Evolutionary conservation across 306 rosid species (phyloP), one percentile per base, ranked within the genome.

Genomic region (Rosa lucieae): DNA sequence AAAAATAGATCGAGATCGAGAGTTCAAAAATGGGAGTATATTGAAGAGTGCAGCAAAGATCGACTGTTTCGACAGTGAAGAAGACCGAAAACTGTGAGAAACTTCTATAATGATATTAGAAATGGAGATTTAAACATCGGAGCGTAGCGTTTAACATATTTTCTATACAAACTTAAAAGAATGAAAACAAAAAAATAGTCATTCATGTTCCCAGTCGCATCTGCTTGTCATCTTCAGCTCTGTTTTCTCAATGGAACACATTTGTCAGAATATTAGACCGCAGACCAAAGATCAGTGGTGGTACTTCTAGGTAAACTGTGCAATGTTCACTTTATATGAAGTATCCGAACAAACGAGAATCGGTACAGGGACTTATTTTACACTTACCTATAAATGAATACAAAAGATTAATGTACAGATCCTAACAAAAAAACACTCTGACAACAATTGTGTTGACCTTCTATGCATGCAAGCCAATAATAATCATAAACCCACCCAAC

Each of bases 371-470:
- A 42, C 53, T 46, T 62, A 62, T 47, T 61, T 8, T 62, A 63
- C 59, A 63, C 48, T 58, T 73, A 9, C 46, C n/a, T 32, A 17
- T 29, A 39, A 62, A 76, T 29, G 71, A 76, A 62, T 29, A 62
- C 48, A 62, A 13, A 42, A 18, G 37, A 29, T 37, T 67, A 2
- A 8, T 40, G 15, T 67, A 37, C 23, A 40, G 15, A 8, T 67
- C 52, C 73, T 69, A 58, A 63, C 79, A 63, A 63, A 62, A 62
- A 40, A 65, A 1, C 13, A 58, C 51, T 49, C 11, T 11, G 52
- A 39, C 71, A 75, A 75, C 71, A 75, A 46, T 75, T 61, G 48
- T 26, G 71, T 26, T 44, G 79, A 9, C 46, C 58, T 8, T 59
- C 47, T 40, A 63, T 13, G 63, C 29, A 73, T 37, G 15, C 69